A percentile compares a stretch with the other conserved stretches of the same genome.
phyloP scores from a whole-genome alignment of 129 eudicot genomes.

The Arctium lappa region DNA sequence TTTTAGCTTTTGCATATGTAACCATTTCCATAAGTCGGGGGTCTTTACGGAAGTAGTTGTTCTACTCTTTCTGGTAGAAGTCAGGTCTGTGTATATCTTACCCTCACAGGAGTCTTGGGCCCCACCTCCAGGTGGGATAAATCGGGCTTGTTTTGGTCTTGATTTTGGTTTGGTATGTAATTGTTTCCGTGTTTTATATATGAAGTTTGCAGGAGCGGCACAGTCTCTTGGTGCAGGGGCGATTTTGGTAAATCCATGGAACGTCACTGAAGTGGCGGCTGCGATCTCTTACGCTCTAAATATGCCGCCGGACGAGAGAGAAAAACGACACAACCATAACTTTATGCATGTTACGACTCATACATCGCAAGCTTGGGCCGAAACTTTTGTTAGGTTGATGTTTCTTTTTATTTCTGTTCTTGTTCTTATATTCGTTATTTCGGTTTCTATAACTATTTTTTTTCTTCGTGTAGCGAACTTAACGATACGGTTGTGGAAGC shows the following conservation, averaged over 20 bases:
- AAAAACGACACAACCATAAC: conserved; percentile 74
- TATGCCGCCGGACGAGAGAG: conserved; percentile 83
- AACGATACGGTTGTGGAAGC: conserved; percentile 77
- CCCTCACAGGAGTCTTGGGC: neutral
- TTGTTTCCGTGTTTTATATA: neutral
- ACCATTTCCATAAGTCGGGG: neutral
- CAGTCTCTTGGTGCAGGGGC: conserved; percentile 97
- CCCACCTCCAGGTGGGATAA: neutral
- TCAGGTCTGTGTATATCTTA: too few relatives aligned
- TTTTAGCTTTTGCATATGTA: neutral
- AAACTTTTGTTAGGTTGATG: conserved; percentile 71
- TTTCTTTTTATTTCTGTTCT: neutral
- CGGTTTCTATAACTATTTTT: neutral
- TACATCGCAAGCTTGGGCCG: conserved; percentile 95
- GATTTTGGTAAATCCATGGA: conserved; percentile 83
- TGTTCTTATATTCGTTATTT: neutral
- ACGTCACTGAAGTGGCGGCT: conserved; percentile 74
- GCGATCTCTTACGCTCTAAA: conserved; percentile 70
- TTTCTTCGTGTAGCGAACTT: conserved; percentile 54
- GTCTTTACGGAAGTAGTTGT: too few relatives aligned
- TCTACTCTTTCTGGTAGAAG: too few relatives aligned
- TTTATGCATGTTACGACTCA: conserved; percentile 79
- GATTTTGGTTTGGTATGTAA: neutral
- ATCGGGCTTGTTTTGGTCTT: neutral
- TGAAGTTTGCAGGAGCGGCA: conserved; percentile 95